Evolutionary conservation across 2,329 filamentous ascomycete genomes (phyloP), one percentile per base, ranked within the genome.

Genomic region (Aspergillus sojae): DNA sequence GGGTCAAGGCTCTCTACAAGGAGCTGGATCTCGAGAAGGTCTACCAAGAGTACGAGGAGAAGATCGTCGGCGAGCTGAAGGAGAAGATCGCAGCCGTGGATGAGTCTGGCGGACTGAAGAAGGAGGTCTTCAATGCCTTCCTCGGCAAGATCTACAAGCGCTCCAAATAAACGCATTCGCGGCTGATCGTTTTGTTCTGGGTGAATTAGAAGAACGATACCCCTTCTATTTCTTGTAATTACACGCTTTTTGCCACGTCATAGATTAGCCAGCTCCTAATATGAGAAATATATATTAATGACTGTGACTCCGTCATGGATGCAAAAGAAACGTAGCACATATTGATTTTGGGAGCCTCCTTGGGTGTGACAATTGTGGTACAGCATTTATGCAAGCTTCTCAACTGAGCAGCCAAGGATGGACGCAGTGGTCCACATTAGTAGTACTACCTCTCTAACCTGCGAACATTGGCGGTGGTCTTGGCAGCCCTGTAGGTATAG

Each of bases 81-180:
- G 80, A 84, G 64, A 86, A 90, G 84, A 97, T 99, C 73, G 85
- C 84, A 26, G 82, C 88, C 65, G 83, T 98, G 58, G 93, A 99
- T 74, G 94, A 97, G 85, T 89, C 85, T 66, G 87, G 91, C 68
- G 95, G 95, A 19, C 81, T 99, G 74, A 97, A 96, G 86, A 95
- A 92, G 86, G 86, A 85, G 64, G 87, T 98, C 46, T 97, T 98
- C 71, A 91, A 96, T 72, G 86, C 87, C 52, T 99, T 98, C 85
- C 84, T 99, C 68, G 84, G 85, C 79, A 99, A 99, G 87, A 98
- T 99, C 77, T 98, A 98, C 87, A 97, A 97, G 89, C 87, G 95
- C 76, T 95, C 88, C 86, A 98, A 97, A 83, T 98, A 91, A 50
- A 39, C 26, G 14, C 48, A 11, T 14, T 32, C 16, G 19, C 48